Percentiles rank a stretch among this genome's conserved stretches.
Evolutionary conservation across 176 grass and related monocot genomes (phyloP).

Genomic region (Rhynchospora breviuscula): DNA sequence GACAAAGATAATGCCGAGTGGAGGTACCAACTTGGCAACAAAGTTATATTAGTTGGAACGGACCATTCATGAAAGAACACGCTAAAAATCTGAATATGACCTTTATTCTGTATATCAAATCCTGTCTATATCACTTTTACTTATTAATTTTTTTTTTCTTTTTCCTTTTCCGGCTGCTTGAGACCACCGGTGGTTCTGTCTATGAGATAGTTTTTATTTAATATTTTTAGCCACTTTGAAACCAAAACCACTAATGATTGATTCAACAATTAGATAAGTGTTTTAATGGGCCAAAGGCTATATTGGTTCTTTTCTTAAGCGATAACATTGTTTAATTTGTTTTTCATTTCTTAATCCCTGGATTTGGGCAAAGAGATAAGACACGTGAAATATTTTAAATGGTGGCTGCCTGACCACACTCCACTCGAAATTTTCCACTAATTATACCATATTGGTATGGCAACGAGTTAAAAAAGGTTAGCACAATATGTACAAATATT

Average conservation of each 20-base stretch:
- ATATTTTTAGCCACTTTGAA: neutral
- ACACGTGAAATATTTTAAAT: neutral
- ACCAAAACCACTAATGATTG: neutral
- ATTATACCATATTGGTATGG: neutral
- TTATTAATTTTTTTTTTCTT: neutral
- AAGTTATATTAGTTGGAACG: neutral
- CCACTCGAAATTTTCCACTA: neutral
- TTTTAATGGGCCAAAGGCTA: neutral
- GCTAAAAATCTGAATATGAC: neutral
- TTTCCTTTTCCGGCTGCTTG: neutral
- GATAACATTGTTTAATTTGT: conserved; percentile 9
- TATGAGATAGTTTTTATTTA: neutral
- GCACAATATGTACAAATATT: neutral
- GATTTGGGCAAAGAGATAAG: neutral
- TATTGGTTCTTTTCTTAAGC: neutral
- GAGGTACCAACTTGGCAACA: neutral
- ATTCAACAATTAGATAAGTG: conserved; percentile 1
- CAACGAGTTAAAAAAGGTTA: neutral
- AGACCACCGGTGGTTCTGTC: neutral
- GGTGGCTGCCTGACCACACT: neutral
- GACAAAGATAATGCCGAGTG: conserved; percentile 3
- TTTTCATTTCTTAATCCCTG: neutral
- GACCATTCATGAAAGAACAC: conserved; percentile 1
- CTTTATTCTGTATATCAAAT: neutral
- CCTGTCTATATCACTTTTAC: neutral